Conservation (phyloP, 2,329 filamentous ascomycete species). For the Paecilomyces niveus region DNA sequence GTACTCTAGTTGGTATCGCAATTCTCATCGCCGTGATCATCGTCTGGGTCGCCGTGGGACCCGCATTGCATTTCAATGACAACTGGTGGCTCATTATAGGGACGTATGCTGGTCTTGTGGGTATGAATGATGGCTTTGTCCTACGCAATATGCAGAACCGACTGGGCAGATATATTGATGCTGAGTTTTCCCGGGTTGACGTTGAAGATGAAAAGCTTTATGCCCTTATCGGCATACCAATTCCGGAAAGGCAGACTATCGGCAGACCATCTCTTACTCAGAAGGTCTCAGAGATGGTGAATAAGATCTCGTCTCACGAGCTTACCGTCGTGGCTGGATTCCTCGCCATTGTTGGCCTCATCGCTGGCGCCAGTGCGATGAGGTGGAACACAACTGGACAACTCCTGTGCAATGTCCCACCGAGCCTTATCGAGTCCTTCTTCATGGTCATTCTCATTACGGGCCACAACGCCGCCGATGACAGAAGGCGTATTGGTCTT, state of each 20-base stretch:
- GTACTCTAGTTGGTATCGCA: constrained; percentile 33
- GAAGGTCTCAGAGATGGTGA: constrained; percentile 15
- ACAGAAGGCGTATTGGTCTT: constrained; percentile 12
- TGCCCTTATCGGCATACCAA: neutral
- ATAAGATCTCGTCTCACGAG: constrained; percentile 19
- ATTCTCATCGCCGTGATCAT: constrained; percentile 31
- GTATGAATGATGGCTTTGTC: constrained; percentile 40
- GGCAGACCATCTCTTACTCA: constrained; percentile 10
- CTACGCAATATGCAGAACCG: constrained; percentile 37
- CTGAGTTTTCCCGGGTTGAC: constrained; percentile 9
- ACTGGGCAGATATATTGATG: constrained; percentile 12
- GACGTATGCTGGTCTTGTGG: constrained; percentile 42
- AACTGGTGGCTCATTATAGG: constrained; percentile 46
- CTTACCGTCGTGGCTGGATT: constrained; percentile 19
- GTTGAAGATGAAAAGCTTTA: constrained; percentile 8
- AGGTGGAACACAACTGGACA: constrained; percentile 27
- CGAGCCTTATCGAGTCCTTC: constrained; percentile 29
- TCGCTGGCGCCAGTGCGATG: constrained; percentile 22
- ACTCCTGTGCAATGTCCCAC: constrained; percentile 28
- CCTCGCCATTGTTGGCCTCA: constrained; percentile 18
- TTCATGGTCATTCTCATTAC: constrained; percentile 27
- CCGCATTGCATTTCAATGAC: constrained; percentile 31
- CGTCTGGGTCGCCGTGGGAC: constrained; percentile 35
- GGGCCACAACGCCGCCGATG: constrained; percentile 23
- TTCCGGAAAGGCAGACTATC: neutral